phyloP scores from a whole-genome alignment of 306 rosid species.

The Acmispon strigosus region DNA sequence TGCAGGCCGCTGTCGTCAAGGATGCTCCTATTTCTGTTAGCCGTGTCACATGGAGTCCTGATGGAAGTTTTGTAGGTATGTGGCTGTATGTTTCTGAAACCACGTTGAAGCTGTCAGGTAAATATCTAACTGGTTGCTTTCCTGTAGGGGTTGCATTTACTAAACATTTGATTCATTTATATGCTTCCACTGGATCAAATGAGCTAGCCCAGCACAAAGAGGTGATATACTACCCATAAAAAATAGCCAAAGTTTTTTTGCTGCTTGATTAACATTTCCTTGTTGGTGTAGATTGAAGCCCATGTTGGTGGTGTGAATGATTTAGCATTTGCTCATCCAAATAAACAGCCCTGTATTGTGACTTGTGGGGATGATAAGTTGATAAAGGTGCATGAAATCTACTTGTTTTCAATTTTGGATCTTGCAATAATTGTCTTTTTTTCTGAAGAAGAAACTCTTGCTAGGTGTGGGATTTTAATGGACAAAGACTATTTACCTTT shows the following conservation, averaged over 20 bases:
- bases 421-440: slow-evolving; percentile 8
- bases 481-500: slow-evolving; percentile 52
- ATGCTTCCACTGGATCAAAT: slow-evolving; percentile 55
- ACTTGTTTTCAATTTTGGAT: slow-evolving; percentile 3
- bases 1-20: slow-evolving; percentile 53
- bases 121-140: slow-evolving; percentile 29
- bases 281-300: slow-evolving; percentile 59
- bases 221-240: slow-evolving; percentile 39
- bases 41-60: slow-evolving; percentile 81
- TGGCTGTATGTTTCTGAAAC: slow-evolving; percentile 14
- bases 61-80: slow-evolving; percentile 80
- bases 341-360: slow-evolving; percentile 66
- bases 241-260: slow-evolving; percentile 9
- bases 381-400: slow-evolving; percentile 51
- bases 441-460: slow-evolving; percentile 23
- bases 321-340: slow-evolving; percentile 79
- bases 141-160: slow-evolving; percentile 76
- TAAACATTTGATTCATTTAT: slow-evolving; percentile 75
- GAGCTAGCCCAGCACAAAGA: slow-evolving; percentile 59
- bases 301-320: slow-evolving; percentile 85
- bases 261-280: slow-evolving; percentile 17
- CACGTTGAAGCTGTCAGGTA: slow-evolving; percentile 1
- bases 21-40: slow-evolving; percentile 62
- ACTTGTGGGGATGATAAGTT: slow-evolving; percentile 86
- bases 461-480: slow-evolving; percentile 79